These are phyloP conservation scores for Pseudogymnoascus sp. DNA, from an alignment of 2,329 filamentous ascomycete species.

Conservation along the genomic window DNA sequence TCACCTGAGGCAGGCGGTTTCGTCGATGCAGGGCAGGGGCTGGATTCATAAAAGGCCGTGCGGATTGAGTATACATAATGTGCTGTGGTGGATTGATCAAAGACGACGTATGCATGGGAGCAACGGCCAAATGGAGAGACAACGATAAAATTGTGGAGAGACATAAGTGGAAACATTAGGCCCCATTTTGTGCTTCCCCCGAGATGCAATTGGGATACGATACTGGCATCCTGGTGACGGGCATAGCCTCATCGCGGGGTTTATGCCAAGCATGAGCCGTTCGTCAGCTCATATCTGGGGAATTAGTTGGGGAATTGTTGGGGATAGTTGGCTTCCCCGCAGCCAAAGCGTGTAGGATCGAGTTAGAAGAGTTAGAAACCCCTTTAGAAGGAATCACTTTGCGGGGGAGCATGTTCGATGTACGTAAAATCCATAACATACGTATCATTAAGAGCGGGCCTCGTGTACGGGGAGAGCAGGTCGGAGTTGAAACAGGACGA, in stretches of 20 bases:
- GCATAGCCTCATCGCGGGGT: slow-evolving; percentile 4
- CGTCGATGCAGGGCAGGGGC: no score
- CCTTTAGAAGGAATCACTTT: background rate
- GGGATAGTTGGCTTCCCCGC: slow-evolving; percentile 1
- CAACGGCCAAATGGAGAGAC: background rate
- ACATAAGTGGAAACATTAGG: background rate
- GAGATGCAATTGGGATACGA: background rate
- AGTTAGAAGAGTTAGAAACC: background rate
- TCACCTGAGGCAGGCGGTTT: background rate
- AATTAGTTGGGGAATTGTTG: background rate
- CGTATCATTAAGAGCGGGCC: slow-evolving; percentile 2
- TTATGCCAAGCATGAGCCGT: slow-evolving; percentile 2
- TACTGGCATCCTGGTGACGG: background rate
- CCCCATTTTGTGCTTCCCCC: background rate
- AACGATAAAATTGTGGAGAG: background rate
- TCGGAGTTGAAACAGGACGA: slow-evolving; percentile 1
- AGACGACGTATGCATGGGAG: background rate
- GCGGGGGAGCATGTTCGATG: background rate
- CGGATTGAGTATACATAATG: background rate
- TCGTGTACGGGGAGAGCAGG: background rate
- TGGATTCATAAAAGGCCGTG: background rate
- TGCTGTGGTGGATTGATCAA: background rate
- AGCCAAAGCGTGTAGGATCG: background rate
- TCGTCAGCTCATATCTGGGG: background rate
- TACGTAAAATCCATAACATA: background rate